Percentiles rank a stretch among this genome's conserved stretches.
These are phyloP conservation scores for Salix arbutifolia DNA, from an alignment of 345 rosid genomes.

Conservation along the genomic window DNA sequence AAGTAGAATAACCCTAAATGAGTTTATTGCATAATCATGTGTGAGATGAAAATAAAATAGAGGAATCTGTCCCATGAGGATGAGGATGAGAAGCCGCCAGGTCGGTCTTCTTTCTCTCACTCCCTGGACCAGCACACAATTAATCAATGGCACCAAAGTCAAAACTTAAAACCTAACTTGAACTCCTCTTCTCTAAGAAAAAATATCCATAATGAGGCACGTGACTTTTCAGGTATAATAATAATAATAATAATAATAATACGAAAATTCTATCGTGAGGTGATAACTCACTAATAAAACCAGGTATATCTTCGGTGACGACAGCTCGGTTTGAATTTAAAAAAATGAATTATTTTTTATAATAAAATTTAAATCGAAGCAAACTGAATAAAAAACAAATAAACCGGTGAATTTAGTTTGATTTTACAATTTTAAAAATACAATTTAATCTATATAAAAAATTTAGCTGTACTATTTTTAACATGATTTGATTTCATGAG, in stretches of 20 bases:
- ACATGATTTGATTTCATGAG: no score
- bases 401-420: no score
- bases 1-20: no score
- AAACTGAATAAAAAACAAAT: no score
- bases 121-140: slow-evolving; percentile 38
- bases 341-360: no score
- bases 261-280: background rate
- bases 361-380: no score
- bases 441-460: no score
- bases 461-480: no score
- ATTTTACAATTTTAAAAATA: no score
- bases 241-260: no score
- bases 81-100: slow-evolving; percentile 17
- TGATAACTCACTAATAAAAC: background rate
- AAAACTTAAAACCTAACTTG: slow-evolving; percentile 42
- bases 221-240: background rate
- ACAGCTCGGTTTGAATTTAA: background rate
- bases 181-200: background rate
- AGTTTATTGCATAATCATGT: no score
- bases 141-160: slow-evolving; percentile 38
- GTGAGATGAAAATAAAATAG: background rate
- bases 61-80: slow-evolving; percentile 15
- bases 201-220: background rate
- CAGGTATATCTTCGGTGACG: no score
- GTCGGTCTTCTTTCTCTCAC: slow-evolving; percentile 11